Percentiles rank a stretch among this genome's conserved stretches.
phyloP scores from a whole-genome alignment of 2,329 filamentous ascomycete species.

The Pseudocercospora eumusae region DNA sequence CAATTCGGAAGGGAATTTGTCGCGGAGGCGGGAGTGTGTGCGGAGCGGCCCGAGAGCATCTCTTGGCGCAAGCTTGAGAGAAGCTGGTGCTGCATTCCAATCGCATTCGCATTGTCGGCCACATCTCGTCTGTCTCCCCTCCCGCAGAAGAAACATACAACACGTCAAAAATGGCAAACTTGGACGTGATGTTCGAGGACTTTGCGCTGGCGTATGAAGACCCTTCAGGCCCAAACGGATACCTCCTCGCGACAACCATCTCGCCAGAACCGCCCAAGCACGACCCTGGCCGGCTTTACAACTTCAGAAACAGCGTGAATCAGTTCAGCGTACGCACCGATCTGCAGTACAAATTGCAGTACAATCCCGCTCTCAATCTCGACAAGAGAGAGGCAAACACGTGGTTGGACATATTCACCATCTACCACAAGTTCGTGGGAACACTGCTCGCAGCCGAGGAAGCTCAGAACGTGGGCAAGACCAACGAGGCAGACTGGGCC shows the following conservation, averaged over 20 bases:
- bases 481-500: constrained; percentile 65
- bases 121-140: not conserved
- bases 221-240: constrained; percentile 69
- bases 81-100: constrained; percentile 1
- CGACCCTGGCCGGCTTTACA: constrained; percentile 66
- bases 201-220: constrained; percentile 69
- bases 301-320: constrained; percentile 72
- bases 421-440: constrained; percentile 80
- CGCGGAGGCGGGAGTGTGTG: not conserved
- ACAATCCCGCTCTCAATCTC: constrained; percentile 50
- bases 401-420: constrained; percentile 84
- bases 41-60: constrained; percentile 13
- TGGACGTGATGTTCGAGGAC: constrained; percentile 67
- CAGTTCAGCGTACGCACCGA: constrained; percentile 65
- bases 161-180: constrained; percentile 17
- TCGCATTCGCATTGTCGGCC: too few species aligned
- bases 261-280: constrained; percentile 66
- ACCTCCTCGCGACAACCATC: constrained; percentile 71
- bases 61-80: constrained; percentile 15
- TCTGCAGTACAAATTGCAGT: constrained; percentile 69
- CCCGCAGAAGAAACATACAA: not conserved
- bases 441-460: constrained; percentile 70
- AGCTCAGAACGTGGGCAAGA: constrained; percentile 47
- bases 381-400: constrained; percentile 65
- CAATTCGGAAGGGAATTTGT: not conserved